phyloP scores from a whole-genome alignment of 1,139 yeast genomes.

The Blastobotrys apis region DNA sequence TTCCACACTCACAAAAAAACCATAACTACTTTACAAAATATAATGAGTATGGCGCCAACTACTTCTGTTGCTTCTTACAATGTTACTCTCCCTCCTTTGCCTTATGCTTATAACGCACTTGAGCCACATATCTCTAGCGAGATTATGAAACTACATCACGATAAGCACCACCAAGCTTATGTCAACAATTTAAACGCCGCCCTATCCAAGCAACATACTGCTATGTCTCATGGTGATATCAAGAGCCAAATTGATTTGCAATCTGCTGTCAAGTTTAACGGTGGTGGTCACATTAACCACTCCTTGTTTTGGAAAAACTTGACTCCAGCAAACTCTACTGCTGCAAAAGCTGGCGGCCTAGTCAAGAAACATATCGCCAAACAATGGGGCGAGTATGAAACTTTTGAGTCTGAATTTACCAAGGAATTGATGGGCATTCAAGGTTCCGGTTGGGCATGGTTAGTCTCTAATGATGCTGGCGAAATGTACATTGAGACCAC shows the following conservation, averaged over 20 bases:
- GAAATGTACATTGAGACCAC: slow-evolving; percentile 45
- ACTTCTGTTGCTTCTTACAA: too few species aligned
- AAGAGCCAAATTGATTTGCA: slow-evolving; percentile 63
- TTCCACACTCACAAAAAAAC: too few species aligned
- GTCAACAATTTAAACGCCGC: slow-evolving; percentile 83
- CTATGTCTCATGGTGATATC: slow-evolving; percentile 58
- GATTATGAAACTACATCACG: slow-evolving; percentile 79
- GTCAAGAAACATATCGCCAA: slow-evolving; percentile 30
- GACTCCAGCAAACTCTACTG: slow-evolving; percentile 61
- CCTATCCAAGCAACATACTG: slow-evolving; percentile 66
- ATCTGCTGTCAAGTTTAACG: slow-evolving; percentile 81
- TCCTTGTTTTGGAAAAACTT: slow-evolving; percentile 82
- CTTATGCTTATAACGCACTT: slow-evolving; percentile 39
- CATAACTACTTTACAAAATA: too few species aligned
- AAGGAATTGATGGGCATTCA: slow-evolving; percentile 44
- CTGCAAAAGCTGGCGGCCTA: slow-evolving; percentile 53
- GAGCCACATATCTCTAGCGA: slow-evolving; percentile 86
- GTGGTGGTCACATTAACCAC: slow-evolving; percentile 89
- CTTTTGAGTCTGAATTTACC: slow-evolving; percentile 41
- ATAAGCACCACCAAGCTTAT: slow-evolving; percentile 89
- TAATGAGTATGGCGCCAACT: too few species aligned
- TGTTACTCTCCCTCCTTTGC: slow-evolving; percentile 17
- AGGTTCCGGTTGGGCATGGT: slow-evolving; percentile 50
- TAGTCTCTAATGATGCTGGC: slow-evolving; percentile 44
- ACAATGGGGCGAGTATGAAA: slow-evolving; percentile 44